Evolutionary conservation across 352 stramenopile species (phyloP).

Genomic region (Globisporangium splendens): DNA sequence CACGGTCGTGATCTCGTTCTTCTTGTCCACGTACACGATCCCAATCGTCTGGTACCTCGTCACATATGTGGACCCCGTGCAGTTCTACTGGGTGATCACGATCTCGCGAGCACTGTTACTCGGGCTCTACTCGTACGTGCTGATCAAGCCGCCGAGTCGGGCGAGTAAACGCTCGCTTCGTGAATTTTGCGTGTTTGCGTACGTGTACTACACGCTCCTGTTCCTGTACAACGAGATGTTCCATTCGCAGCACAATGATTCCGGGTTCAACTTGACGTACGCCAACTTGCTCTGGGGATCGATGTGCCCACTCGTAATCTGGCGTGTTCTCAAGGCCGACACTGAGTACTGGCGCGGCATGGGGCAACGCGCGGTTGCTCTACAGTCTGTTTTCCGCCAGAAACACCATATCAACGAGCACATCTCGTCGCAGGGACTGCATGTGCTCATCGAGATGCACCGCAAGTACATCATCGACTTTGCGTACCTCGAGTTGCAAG

Average conservation of each 20-base stretch:
- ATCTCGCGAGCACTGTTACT: constrained; percentile 15
- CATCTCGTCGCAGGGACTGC: constrained; percentile 40
- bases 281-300: constrained; percentile 23
- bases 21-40: constrained; percentile 33
- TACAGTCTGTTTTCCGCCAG: constrained; percentile 25
- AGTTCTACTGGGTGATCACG: constrained; percentile 11
- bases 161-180: constrained; percentile 14
- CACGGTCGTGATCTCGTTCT: constrained; percentile 29
- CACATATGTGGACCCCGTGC: constrained; percentile 12
- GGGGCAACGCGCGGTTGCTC: constrained; percentile 40
- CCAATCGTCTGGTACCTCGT: constrained; percentile 19
- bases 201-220: constrained; percentile 8
- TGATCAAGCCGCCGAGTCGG: constrained; percentile 12
- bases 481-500: constrained; percentile 33
- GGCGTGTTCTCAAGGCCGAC: constrained; percentile 71
- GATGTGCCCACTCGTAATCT: constrained; percentile 52
- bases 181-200: constrained; percentile 12
- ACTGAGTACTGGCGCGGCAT: constrained; percentile 75
- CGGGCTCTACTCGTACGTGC: constrained; percentile 21
- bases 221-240: constrained; percentile 17
- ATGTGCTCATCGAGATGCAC: constrained; percentile 45
- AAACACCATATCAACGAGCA: constrained; percentile 29
- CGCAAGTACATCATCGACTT: constrained; percentile 58
- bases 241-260: constrained; percentile 9
- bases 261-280: constrained; percentile 21